Evolutionary conservation across 495 filamentous ascomycete species (phyloP), one percentile per base, ranked within the genome.

Genomic region (Aspergillus campestris): DNA sequence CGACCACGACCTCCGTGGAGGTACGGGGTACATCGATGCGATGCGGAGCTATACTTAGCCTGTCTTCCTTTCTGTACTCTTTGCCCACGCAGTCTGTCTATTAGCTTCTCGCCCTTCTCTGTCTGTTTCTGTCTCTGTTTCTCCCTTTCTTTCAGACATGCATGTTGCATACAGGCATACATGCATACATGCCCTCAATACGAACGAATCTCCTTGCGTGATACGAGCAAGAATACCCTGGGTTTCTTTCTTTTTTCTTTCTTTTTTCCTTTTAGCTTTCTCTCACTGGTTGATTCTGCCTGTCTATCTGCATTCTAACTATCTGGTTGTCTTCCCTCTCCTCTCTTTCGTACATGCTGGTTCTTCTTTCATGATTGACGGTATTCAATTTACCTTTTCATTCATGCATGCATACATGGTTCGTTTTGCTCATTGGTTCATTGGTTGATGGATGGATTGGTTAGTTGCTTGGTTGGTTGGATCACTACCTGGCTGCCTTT

Each of bases 1-100:
- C 56, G 86, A 91, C 40, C 74, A 80, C 15, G 87, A 95, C 64
- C 44, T 86, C 28, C 78, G 71, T 38, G 84, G 84, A 28, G 84
- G 84, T 34, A 82, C 67, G 12, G 74, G 73, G 10, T 75, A 75
- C 42, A 53, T 74, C 24, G 72, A 75, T 51, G 72, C 69, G 1
- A 75, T 75, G 71, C 55, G 71, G 13, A 73, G 70, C 43, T 75
- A 75, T 54, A 73, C 71, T 38, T 74, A 55, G 49, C 38, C 41
- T 33, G 44, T 45, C 30, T 8, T 31, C 42, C 10, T 9, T 30
- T n/a, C n/a, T 41, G 42, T 51, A 14, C 8, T 31, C 7, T 8
- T 6, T 13, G 18, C 18, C 18, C 18, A 24, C 18, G 18, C 18
- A 2, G 18, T 4, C 18, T 24, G 18, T 24, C 18, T 24, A 24